Conservation (phyloP, 495 filamentous ascomycete species). For the Trichoderma reesei region DNA sequence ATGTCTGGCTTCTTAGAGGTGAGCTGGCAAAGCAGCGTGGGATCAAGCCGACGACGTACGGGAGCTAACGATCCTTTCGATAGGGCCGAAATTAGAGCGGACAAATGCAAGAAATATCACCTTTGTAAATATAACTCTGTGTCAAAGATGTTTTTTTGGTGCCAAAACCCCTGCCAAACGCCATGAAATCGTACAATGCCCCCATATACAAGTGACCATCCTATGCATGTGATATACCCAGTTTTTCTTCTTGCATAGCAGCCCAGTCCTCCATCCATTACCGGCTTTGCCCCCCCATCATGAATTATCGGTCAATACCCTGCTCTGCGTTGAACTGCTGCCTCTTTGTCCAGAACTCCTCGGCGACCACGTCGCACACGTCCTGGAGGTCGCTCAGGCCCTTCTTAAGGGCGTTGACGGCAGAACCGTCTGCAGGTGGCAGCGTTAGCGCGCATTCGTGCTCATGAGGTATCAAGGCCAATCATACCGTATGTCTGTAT, state of each 20-base stretch:
- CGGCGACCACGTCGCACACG: slow-evolving; percentile 80
- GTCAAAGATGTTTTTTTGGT: slow-evolving; percentile 16
- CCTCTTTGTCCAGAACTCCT: slow-evolving; percentile 56
- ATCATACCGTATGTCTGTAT: slow-evolving; percentile 89
- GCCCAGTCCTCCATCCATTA: not conserved
- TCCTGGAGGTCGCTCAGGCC: slow-evolving; percentile 80
- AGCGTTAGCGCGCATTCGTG: not conserved
- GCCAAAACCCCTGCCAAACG: not conserved
- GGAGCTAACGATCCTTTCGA: not conserved
- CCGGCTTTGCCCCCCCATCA: not conserved
- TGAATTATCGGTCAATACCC: slow-evolving; percentile 4
- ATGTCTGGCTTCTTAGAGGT: slow-evolving; percentile 90
- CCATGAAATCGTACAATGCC: slow-evolving; percentile 5
- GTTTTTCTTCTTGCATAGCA: not conserved
- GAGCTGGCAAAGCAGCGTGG: slow-evolving; percentile 14
- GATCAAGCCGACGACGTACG: not conserved
- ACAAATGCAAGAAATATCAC: slow-evolving; percentile 7
- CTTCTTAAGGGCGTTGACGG: slow-evolving; percentile 77
- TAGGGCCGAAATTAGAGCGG: slow-evolving; percentile 10
- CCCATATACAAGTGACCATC: not conserved
- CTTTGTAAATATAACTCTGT: slow-evolving; percentile 25
- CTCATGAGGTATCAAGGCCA: not conserved
- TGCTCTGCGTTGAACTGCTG: slow-evolving; percentile 5
- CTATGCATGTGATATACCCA: not conserved
- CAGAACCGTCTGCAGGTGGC: slow-evolving; percentile 53